Conservation (phyloP, 768 basidiomycete species). For the Suillus variegatus region DNA sequence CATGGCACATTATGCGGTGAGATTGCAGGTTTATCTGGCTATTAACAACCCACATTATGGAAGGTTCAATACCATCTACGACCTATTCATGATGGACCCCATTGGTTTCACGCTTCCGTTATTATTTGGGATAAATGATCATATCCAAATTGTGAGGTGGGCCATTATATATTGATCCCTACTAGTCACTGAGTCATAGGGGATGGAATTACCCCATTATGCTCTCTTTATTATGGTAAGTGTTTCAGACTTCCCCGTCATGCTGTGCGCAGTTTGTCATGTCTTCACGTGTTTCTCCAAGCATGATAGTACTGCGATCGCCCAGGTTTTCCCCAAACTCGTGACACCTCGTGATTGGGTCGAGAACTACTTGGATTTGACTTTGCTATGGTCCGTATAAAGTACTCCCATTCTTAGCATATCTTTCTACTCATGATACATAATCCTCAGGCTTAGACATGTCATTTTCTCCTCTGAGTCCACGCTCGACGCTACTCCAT, state of each 20-base stretch:
- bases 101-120: background rate
- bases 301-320: background rate
- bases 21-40: background rate
- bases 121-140: background rate
- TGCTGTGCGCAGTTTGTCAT: background rate
- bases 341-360: conserved; percentile 2
- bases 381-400: background rate
- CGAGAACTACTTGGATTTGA: background rate
- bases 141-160: background rate
- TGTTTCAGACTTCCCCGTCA: background rate
- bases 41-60: background rate
- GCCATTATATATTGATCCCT: background rate
- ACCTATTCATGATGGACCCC: background rate
- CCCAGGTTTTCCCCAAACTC: background rate
- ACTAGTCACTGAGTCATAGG: background rate
- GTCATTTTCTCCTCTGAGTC: conserved; percentile 15
- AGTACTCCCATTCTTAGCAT: background rate
- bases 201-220: background rate
- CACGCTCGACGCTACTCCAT: conserved; percentile 12
- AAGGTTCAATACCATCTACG: background rate
- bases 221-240: background rate
- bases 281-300: background rate
- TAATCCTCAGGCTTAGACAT: conserved; percentile 15
- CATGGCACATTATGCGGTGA: background rate
- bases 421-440: background rate